Base-by-base conservation (phyloP, 495 filamentous ascomycete genomes). In the Neurospora hispaniola region DNA sequence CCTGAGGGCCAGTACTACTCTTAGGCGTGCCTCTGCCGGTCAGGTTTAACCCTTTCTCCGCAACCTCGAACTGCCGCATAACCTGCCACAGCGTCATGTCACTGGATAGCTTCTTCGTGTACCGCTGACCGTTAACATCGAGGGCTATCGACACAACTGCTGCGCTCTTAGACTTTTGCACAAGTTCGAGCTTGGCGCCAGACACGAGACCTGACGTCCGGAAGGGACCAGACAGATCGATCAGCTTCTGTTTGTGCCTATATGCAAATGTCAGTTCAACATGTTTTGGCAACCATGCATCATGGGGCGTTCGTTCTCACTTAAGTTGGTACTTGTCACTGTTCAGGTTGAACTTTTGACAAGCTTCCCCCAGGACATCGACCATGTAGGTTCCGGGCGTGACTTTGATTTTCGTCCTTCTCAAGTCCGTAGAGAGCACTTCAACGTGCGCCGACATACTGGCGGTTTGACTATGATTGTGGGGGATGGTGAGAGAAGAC, bases 171-270 rank as follows among this genome's bases (percentile, higher is more conserved):
- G 93, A 95, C 71, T 89, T 86, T 73, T 91, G 88, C n/a, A 97
- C 90, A 68, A 98, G 91, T 76, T 99, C 94, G 27, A 99, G 87
- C 76, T 96, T 97, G 38, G 96, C 94, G 40, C 96, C 96, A 18
- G 93, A 88, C 7, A 85, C 85, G 12, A 99, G 89, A 71, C 94
- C 94, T 1, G 94, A 92, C 42, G 95, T 90, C n/a, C 95, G 91
- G 80, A 93, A 91, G 42, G 91, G 89, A 20, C 91, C 87, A 14
- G 94, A 94, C 10, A 98, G 86, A 78, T 98, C 93, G 14, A 99
- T 81, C 40, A 89, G 85, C 78, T 94, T 96, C 76, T 92, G 90
- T 78, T 92, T 94, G 76, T 94, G 85, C 76, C 92, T 94, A 73
- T 20, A 16, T 59, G 42, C 42, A 16, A 62, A 10, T 70, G 59